A percentile compares a stretch with the other conserved stretches of the same genome.
These are phyloP conservation scores for Ochromonas danica DNA, from an alignment of 108 stramenopile species.

Conservation along the genomic window DNA sequence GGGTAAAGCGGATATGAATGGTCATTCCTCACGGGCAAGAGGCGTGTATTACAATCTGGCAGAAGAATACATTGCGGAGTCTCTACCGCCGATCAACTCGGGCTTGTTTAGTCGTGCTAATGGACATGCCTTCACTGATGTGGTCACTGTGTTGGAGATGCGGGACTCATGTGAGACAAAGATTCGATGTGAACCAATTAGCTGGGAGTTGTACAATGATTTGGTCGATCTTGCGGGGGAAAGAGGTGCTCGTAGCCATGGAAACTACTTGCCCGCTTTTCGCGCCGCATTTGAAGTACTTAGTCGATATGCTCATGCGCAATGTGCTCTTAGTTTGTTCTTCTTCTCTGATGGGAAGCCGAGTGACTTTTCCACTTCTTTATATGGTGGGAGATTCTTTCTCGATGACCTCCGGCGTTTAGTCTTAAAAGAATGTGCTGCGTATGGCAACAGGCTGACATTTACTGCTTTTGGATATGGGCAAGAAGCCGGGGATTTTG, in stretches of 20 bases:
- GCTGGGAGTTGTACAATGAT: slow-evolving; percentile 25
- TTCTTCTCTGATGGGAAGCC: slow-evolving; percentile 9
- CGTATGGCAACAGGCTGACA: background rate
- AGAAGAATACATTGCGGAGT: slow-evolving; percentile 22
- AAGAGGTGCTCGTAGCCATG: background rate
- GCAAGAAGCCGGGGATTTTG: background rate
- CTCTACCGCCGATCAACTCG: slow-evolving; percentile 5
- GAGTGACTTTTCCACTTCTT: background rate
- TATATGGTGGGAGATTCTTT: background rate
- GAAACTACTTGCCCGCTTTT: slow-evolving; percentile 2
- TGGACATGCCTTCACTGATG: slow-evolving; percentile 1
- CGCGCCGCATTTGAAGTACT: slow-evolving; percentile 1
- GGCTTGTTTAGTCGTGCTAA: background rate
- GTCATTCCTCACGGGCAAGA: slow-evolving; percentile 10
- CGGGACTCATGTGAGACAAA: background rate
- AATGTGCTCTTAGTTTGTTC: slow-evolving; percentile 19
- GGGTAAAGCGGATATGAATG: slow-evolving; percentile 22
- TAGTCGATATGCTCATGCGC: background rate
- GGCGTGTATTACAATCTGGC: slow-evolving; percentile 20
- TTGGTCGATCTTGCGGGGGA: background rate
- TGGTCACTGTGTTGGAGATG: slow-evolving; percentile 8
- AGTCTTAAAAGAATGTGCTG: background rate
- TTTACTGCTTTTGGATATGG: background rate
- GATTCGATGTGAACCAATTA: slow-evolving; percentile 5
- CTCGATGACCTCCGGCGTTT: background rate